Conservation (phyloP, 768 basidiomycete species). For the Lactarius hatsudake region DNA sequence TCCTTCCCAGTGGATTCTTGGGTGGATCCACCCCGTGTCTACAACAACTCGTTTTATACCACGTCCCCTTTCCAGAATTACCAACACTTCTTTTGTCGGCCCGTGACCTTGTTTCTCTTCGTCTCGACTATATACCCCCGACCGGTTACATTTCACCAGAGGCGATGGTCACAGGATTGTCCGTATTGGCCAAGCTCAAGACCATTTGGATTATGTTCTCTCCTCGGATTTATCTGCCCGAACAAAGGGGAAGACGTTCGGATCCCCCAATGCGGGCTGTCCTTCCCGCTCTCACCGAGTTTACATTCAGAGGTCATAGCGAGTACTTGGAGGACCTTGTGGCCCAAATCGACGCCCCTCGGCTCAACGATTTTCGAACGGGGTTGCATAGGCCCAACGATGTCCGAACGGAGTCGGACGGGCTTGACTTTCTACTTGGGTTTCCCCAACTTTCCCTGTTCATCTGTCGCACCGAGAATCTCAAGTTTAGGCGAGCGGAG, state of each 20-base stretch:
- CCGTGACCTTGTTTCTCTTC: not conserved
- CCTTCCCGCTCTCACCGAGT: not conserved
- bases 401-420: no score
- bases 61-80: not conserved
- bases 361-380: not conserved
- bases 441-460: not conserved
- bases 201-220: not conserved
- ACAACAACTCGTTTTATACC: not conserved
- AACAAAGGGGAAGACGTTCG: not conserved
- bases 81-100: not conserved
- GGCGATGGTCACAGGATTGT: no score
- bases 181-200: no score
- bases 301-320: not conserved
- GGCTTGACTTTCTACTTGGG: not conserved
- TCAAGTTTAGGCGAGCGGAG: not conserved
- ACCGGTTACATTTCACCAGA: no score
- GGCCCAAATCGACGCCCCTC: not conserved
- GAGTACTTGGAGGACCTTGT: slow-evolving; percentile 7
- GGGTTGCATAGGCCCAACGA: not conserved
- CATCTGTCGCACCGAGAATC: not conserved
- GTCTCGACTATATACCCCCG: no score
- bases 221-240: not conserved
- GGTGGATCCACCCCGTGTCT: not conserved
- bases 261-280: not conserved
- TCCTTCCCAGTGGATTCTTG: not conserved